phyloP scores from a whole-genome alignment of 2,329 filamentous ascomycete species.

The Penicillium sp. region DNA sequence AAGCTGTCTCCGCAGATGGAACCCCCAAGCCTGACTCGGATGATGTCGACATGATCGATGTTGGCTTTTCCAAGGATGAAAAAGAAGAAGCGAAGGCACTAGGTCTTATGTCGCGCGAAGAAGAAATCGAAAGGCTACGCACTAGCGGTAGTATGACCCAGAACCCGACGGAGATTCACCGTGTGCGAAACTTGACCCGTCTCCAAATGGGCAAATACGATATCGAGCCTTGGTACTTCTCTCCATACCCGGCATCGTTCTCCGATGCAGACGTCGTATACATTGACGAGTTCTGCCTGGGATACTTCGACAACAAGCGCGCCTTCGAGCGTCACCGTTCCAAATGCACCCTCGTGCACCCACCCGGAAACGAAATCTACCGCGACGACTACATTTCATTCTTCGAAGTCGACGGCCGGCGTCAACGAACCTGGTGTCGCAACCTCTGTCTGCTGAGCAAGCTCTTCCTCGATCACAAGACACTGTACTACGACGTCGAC shows the following conservation, averaged over 20 bases:
- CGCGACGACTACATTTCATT: conserved; percentile 83
- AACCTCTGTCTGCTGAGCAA: conserved; percentile 94
- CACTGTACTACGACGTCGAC: conserved; percentile 94
- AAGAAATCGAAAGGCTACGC: conserved; percentile 91
- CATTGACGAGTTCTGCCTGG: conserved; percentile 94
- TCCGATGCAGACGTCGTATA: conserved; percentile 82
- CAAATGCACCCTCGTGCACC: conserved; percentile 86
- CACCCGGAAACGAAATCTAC: conserved; percentile 96
- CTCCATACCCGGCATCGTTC: conserved; percentile 84
- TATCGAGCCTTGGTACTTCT: conserved; percentile 98
- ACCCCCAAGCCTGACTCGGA: too few relatives aligned
- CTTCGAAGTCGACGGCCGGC: conserved; percentile 93
- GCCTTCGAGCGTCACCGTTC: conserved; percentile 75
- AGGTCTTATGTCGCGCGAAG: conserved; percentile 60
- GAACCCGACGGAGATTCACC: conserved; percentile 90
- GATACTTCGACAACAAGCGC: conserved; percentile 75
- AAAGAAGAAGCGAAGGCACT: too few relatives aligned
- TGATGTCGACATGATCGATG: too few relatives aligned
- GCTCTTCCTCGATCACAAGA: conserved; percentile 96
- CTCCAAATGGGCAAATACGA: conserved; percentile 90
- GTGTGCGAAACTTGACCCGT: conserved; percentile 86
- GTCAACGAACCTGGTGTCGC: conserved; percentile 97
- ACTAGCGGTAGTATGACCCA: conserved; percentile 97
- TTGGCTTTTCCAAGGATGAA: too few relatives aligned
- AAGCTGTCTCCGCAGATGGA: too few relatives aligned